These are phyloP conservation scores for Alternaria sp. DNA, from an alignment of 2,329 filamentous ascomycete genomes.

Conservation along the genomic window DNA sequence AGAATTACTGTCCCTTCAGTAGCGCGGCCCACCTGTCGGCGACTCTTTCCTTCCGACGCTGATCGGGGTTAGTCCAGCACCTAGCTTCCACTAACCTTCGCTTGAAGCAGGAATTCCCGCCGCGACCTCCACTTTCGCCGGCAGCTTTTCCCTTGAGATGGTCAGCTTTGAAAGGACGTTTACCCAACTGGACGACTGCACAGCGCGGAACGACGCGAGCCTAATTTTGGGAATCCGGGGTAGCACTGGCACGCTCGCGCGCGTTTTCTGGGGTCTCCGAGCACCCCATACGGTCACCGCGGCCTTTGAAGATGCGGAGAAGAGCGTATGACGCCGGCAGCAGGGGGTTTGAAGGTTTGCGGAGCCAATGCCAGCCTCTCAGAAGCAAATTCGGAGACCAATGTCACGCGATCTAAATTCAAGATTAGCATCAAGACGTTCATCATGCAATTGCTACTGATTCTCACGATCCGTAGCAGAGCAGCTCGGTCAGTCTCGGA, in stretches of 20 bases:
- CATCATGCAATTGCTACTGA: slow-evolving; percentile 4
- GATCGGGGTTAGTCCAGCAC: background rate
- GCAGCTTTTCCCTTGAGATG: slow-evolving; percentile 6
- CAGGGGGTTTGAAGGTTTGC: background rate
- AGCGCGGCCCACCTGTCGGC: slow-evolving; percentile 7
- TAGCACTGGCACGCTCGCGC: slow-evolving; percentile 5
- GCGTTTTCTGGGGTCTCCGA: slow-evolving; percentile 16
- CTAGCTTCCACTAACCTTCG: background rate
- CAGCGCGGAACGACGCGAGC: slow-evolving; percentile 29
- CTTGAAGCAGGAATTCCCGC: slow-evolving; percentile 14
- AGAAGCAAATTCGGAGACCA: slow-evolving; percentile 1
- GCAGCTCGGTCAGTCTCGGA: slow-evolving; percentile 20
- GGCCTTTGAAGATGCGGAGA: slow-evolving; percentile 9
- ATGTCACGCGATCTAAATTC: background rate
- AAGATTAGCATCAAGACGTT: background rate
- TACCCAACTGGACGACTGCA: slow-evolving; percentile 12
- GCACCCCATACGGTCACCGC: slow-evolving; percentile 11
- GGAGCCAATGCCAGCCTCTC: background rate
- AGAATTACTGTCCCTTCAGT: background rate
- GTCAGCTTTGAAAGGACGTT: slow-evolving; percentile 8
- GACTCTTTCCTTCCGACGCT: background rate
- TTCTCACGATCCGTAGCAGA: slow-evolving; percentile 7
- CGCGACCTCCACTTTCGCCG: slow-evolving; percentile 7
- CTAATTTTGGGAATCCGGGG: slow-evolving; percentile 29
- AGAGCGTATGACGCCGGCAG: background rate